These are phyloP conservation scores for Ceratobasidium sp. DNA, from an alignment of 1,284 basidiomycete genomes.

Conservation along the genomic window DNA sequence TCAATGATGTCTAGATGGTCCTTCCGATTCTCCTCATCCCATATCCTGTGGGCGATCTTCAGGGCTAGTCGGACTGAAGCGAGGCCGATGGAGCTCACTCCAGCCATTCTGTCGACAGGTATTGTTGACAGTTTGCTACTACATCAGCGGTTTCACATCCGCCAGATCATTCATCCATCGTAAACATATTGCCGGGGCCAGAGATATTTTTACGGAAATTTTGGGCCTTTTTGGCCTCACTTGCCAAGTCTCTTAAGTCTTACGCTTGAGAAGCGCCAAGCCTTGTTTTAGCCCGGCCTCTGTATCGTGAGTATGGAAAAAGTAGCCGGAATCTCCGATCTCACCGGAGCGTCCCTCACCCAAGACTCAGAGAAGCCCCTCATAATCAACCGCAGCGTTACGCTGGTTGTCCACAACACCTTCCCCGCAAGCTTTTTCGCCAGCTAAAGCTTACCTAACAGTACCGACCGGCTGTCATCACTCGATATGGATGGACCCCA, in stretches of 20 bases:
- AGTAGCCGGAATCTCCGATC: constrained; percentile 10
- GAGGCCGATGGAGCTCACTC: neutral
- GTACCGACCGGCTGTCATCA: neutral
- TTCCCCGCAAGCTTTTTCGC: neutral
- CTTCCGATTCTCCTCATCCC: neutral
- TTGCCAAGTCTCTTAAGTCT: constrained; percentile 18
- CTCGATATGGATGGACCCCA: neutral
- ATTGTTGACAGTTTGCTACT: too few relatives aligned
- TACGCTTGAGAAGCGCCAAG: neutral
- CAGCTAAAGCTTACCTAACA: neutral
- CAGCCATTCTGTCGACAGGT: too few relatives aligned
- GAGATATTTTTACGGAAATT: neutral
- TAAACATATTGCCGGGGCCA: neutral
- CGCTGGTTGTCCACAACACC: neutral
- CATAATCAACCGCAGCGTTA: constrained; percentile 4
- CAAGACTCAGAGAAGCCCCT: neutral
- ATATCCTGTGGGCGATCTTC: neutral
- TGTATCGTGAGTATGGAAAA: neutral
- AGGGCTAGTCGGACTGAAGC: neutral
- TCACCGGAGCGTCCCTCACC: neutral
- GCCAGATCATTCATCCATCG: neutral
- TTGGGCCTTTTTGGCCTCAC: neutral
- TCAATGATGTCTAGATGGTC: neutral
- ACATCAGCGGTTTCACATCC: neutral
- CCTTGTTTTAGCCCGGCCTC: neutral